phyloP scores from a whole-genome alignment of 768 basidiomycete species.

The Rhodocollybia butyracea region DNA sequence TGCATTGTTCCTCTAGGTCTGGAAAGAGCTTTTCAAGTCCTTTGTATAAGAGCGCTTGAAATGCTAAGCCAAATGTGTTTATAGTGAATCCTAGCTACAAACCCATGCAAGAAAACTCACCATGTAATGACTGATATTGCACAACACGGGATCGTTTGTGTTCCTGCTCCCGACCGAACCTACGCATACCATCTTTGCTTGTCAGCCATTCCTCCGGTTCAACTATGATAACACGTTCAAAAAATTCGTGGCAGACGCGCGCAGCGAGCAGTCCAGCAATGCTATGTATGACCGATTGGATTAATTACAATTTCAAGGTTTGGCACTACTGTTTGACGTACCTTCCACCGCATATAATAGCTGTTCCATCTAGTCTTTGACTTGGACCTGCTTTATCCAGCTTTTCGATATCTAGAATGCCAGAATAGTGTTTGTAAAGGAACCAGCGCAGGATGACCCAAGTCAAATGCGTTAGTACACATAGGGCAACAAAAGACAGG shows the following conservation, averaged over 20 bases:
- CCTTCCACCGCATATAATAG: constrained; percentile 24
- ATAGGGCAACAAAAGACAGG: no score
- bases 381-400: not conserved
- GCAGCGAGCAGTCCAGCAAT: constrained; percentile 23
- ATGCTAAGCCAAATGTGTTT: not conserved
- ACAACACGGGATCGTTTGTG: constrained; percentile 13
- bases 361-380: constrained; percentile 16
- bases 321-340: not conserved
- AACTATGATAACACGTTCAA: constrained; percentile 23
- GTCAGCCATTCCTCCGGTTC: constrained; percentile 22
- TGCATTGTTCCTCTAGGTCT: constrained; percentile 13
- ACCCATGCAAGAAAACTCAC: not conserved
- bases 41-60: not conserved
- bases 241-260: constrained; percentile 23
- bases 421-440: not conserved
- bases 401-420: not conserved
- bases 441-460: not conserved
- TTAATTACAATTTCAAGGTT: no score
- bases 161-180: constrained; percentile 1
- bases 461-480: no score
- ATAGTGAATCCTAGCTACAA: not conserved
- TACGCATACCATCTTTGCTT: constrained; percentile 8
- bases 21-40: constrained; percentile 17
- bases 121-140: constrained; percentile 14
- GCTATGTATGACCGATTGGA: constrained; percentile 10